phyloP scores from a whole-genome alignment of 148 eudicot genomes.

The Selenicereus undatus region DNA sequence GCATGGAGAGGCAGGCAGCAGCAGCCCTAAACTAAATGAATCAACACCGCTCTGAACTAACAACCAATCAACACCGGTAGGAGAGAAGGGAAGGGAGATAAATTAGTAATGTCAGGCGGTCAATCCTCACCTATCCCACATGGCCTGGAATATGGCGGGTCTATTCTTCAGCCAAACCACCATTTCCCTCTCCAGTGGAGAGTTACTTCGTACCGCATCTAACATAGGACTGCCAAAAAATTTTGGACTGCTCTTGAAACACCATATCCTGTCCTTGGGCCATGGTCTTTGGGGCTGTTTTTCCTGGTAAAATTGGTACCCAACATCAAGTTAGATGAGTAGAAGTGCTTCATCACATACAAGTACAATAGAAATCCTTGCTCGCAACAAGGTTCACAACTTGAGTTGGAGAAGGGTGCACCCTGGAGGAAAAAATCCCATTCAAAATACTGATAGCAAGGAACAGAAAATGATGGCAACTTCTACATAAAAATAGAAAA shows the following conservation, averaged over 20 bases:
- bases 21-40: slow-evolving; percentile 26
- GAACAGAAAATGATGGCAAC: no score
- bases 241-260: slow-evolving; percentile 53
- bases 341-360: no score
- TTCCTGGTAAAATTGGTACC: slow-evolving; percentile 40
- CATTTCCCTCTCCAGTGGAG: slow-evolving; percentile 69
- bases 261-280: slow-evolving; percentile 91
- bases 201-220: slow-evolving; percentile 60
- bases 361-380: no score
- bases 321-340: no score
- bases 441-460: no score
- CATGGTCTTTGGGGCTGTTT: slow-evolving; percentile 86
- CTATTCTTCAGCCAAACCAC: slow-evolving; percentile 89
- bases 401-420: no score
- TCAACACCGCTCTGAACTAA: not conserved
- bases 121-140: slow-evolving; percentile 61
- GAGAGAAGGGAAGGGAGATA: slow-evolving; percentile 11
- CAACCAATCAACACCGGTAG: slow-evolving; percentile 13
- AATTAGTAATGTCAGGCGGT: slow-evolving; percentile 23
- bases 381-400: no score
- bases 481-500: no score
- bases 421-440: no score
- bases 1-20: slow-evolving; percentile 9
- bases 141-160: slow-evolving; percentile 72
- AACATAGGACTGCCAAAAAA: slow-evolving; percentile 91